Percentiles rank a stretch among this genome's conserved stretches.
Evolutionary conservation across 169 alveolate genomes (phyloP).

Genomic region (Plasmodium coatneyi): DNA sequence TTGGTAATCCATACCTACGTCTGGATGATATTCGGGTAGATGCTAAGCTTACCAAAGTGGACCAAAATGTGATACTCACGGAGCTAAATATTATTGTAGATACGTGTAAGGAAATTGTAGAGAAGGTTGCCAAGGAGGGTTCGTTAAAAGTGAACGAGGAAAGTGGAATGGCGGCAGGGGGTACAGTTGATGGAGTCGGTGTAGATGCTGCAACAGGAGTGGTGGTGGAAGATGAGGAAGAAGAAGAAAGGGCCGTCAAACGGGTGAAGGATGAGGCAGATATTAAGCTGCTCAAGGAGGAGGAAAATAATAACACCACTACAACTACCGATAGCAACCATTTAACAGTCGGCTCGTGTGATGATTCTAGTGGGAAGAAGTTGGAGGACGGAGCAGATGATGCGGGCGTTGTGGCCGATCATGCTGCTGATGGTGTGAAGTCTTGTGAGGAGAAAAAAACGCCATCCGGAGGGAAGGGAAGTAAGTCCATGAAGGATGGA

Average conservation of each 20-base stretch:
- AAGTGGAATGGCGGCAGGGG: slow-evolving; percentile 2
- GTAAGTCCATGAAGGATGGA: neutral
- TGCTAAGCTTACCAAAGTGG: slow-evolving; percentile 84
- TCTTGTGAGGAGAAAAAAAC: slow-evolving; percentile 50
- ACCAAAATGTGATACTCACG: slow-evolving; percentile 82
- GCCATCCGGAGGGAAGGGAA: neutral
- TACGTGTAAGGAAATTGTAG: slow-evolving; percentile 79
- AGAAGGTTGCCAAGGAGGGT: slow-evolving; percentile 72
- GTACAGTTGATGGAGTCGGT: slow-evolving; percentile 10
- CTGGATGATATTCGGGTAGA: slow-evolving; percentile 87
- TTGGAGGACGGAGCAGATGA: slow-evolving; percentile 47
- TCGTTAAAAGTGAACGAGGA: slow-evolving; percentile 30
- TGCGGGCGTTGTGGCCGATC: neutral
- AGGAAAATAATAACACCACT: slow-evolving; percentile 25
- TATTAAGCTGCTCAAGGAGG: slow-evolving; percentile 1
- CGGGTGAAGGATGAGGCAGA: neutral
- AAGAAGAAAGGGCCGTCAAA: neutral
- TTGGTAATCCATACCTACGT: slow-evolving; percentile 88
- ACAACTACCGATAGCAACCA: slow-evolving; percentile 51
- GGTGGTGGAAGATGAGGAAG: slow-evolving; percentile 24
- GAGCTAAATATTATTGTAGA: slow-evolving; percentile 85
- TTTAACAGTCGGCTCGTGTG: slow-evolving; percentile 64
- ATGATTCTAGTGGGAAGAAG: slow-evolving; percentile 76
- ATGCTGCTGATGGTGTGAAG: neutral
- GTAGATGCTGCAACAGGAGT: slow-evolving; percentile 17